phyloP scores from a whole-genome alignment of 441 rosid species.

The Capsella rubella region DNA sequence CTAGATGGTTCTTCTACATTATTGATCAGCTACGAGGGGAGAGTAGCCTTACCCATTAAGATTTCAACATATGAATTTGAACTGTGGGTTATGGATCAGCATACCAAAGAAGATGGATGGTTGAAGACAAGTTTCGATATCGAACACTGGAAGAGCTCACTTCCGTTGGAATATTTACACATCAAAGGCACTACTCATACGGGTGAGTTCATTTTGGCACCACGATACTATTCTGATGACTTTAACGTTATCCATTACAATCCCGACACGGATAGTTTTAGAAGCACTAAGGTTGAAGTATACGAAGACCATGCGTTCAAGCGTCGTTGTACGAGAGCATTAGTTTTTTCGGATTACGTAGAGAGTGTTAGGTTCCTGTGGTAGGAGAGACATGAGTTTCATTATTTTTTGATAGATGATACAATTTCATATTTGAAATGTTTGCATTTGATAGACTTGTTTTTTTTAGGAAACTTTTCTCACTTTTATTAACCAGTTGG shows the following conservation, averaged over 20 bases:
- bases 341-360: conserved; percentile 13
- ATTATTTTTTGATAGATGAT: neutral
- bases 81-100: neutral
- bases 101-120: neutral
- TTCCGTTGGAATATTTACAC: neutral
- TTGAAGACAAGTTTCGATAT: neutral
- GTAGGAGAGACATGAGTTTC: conserved; percentile 1
- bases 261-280: neutral
- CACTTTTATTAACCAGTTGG: neutral
- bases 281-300: conserved; percentile 5
- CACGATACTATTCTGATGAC: neutral
- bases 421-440: neutral
- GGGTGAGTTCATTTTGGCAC: conserved; percentile 6
- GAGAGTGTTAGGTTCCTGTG: conserved; percentile 19
- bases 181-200: conserved; percentile 8
- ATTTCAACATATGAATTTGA: neutral
- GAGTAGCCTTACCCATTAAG: neutral
- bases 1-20: neutral
- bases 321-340: neutral
- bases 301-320: neutral
- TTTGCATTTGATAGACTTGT: neutral
- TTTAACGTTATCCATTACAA: conserved; percentile 3
- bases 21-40: neutral
- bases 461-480: neutral
- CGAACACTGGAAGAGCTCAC: neutral